Evolutionary conservation across 1,284 basidiomycete genomes (phyloP), one percentile per base, ranked within the genome.

Genomic region (Ceratorhiza oryzae-sativae): DNA sequence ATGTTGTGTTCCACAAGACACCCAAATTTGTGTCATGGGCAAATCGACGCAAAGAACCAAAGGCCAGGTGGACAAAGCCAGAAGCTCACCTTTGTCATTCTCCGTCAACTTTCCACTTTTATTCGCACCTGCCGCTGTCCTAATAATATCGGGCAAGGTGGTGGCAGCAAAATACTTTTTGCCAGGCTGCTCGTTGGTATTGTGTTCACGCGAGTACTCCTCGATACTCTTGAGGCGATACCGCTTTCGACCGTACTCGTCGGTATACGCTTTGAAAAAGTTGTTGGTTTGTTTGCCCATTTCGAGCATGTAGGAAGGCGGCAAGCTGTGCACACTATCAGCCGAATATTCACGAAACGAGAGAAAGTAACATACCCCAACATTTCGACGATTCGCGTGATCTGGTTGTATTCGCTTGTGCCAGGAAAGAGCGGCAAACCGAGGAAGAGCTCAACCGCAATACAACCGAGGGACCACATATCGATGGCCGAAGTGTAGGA

Each of bases 141-240:
- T 95, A 80, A 99, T 92, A 78, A 99, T 97, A 73, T 99, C 97
- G 3, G 93, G 94, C 59, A 99, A 82, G 23, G 94, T 92, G 18
- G 89, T 94, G 27, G 95, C 94, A 80, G 95, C 95, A 85, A 99
- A 99, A 81, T 99, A 99, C 81, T 98, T 95, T 81, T 99, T 98
- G 77, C 94, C 95, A 0, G 96, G 95, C 79, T 97, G 95, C 80
- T 99, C 97, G 76, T 95, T 92, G 9, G 92, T 92, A 74, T 93
- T 93, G 81, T 97, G 95, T 81, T 99, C 97, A 58, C 91, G 87
- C 6, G 94, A 93, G 79, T 98, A 99, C 80, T 98, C 95, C 74
- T 98, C 96, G 75, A 98, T 83, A 65, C 88, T 88, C 84, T 99
- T 99, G 77, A 99, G 82, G 67, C 90, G 87, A 81, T 92, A 97